A percentile compares a stretch with the other conserved stretches of the same genome.
These are phyloP conservation scores for Aspergillus sp. DNA, from an alignment of 2,329 filamentous ascomycete genomes.

Conservation along the genomic window DNA sequence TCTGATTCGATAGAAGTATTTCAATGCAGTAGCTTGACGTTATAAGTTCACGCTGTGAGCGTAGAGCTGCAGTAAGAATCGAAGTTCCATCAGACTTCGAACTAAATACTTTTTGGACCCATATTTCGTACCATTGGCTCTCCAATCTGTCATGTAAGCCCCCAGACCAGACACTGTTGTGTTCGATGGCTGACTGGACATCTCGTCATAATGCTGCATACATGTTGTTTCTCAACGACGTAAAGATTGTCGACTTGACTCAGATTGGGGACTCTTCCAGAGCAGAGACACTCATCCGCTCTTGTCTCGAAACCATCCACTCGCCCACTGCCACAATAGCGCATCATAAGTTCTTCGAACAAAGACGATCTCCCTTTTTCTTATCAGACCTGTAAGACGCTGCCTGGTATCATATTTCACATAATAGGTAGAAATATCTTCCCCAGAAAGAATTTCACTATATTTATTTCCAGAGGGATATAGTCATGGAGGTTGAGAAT, in stretches of 20 bases:
- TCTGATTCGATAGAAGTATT: too few species aligned
- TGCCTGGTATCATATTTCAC: background rate
- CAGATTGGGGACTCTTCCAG: background rate
- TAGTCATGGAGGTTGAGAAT: background rate
- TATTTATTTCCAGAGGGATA: background rate
- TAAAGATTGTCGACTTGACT: background rate
- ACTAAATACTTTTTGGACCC: too few species aligned
- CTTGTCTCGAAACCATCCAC: background rate
- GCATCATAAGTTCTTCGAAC: background rate
- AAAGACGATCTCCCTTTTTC: background rate
- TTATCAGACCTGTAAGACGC: background rate
- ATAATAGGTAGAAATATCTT: background rate
- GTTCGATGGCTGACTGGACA: background rate
- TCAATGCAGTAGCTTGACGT: too few species aligned
- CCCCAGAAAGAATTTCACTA: background rate
- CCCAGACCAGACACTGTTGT: background rate
- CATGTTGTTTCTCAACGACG: background rate
- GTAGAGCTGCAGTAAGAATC: too few species aligned
- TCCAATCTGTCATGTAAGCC: too few species aligned
- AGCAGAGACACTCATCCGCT: background rate
- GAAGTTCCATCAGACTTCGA: too few species aligned
- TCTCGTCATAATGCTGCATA: background rate
- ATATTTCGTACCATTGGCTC: too few species aligned
- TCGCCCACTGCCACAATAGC: background rate
- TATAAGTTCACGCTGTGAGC: too few species aligned